Evolutionary conservation across 2,329 filamentous ascomycete genomes (phyloP).

Genomic region (Phoma herbarum): DNA sequence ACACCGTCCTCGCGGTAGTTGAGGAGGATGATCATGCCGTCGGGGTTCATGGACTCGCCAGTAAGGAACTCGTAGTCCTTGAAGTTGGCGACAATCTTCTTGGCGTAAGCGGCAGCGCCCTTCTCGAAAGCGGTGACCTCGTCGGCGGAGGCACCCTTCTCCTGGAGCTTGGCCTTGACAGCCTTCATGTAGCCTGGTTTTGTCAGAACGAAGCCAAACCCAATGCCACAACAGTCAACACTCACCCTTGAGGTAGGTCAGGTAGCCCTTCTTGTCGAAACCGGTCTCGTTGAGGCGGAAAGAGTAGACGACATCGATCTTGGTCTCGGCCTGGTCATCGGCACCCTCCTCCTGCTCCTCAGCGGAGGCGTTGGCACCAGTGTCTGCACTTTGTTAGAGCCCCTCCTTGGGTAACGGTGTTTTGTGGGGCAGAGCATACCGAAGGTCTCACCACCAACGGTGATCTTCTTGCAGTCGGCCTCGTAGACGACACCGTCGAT

Average conservation of each 20-base stretch:
- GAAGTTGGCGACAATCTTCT: conserved; percentile 85
- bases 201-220: conserved; percentile 14
- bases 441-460: conserved; percentile 76
- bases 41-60: conserved; percentile 90
- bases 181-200: conserved; percentile 85
- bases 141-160: conserved; percentile 61
- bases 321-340: conserved; percentile 75
- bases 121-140: conserved; percentile 82
- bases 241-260: conserved; percentile 83
- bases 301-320: conserved; percentile 92
- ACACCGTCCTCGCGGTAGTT: conserved; percentile 98
- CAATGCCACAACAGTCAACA: not conserved
- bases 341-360: conserved; percentile 82
- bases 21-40: conserved; percentile 93
- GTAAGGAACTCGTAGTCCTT: conserved; percentile 96
- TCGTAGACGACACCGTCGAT: conserved; percentile 85
- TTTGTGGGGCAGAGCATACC: conserved; percentile 56
- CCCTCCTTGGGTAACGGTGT: not conserved
- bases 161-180: conserved; percentile 78
- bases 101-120: conserved; percentile 76
- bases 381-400: conserved; percentile 64
- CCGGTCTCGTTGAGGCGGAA: conserved; percentile 83
- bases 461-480: conserved; percentile 91
- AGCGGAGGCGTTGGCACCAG: conserved; percentile 94
- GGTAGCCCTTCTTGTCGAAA: conserved; percentile 90